phyloP scores from a whole-genome alignment of 768 basidiomycete species.

The Lentinus brumalis region DNA sequence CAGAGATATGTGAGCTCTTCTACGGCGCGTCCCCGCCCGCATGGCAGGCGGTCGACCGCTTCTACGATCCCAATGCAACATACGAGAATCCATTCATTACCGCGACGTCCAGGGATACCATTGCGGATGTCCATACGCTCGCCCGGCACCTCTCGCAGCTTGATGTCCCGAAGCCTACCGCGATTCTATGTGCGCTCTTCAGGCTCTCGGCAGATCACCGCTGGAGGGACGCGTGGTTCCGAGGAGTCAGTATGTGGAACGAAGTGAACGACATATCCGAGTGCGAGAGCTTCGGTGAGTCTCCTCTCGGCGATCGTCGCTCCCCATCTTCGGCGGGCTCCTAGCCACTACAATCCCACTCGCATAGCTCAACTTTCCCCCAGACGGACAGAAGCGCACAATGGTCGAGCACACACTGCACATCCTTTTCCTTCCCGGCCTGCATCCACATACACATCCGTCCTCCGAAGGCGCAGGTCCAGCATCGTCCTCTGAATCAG shows the following conservation, averaged over 20 bases:
- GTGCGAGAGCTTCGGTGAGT: constrained; percentile 76
- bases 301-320: constrained; percentile 9
- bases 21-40: constrained; percentile 57
- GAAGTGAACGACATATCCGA: constrained; percentile 77
- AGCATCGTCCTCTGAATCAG: neutral
- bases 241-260: constrained; percentile 69
- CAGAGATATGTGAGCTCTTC: constrained; percentile 71
- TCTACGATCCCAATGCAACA: constrained; percentile 74
- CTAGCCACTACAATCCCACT: neutral
- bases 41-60: constrained; percentile 54
- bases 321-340: neutral
- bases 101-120: constrained; percentile 70
- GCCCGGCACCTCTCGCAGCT: constrained; percentile 60
- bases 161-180: constrained; percentile 68
- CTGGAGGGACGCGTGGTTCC: constrained; percentile 53
- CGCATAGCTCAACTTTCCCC: constrained; percentile 3
- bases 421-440: constrained; percentile 71
- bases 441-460: constrained; percentile 46
- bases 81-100: constrained; percentile 83
- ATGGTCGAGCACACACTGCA: constrained; percentile 83
- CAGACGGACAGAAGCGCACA: constrained; percentile 73
- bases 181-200: constrained; percentile 59
- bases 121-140: constrained; percentile 69
- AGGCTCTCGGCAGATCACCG: constrained; percentile 39
- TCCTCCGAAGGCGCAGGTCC: neutral